Evolutionary conservation across 2,329 filamentous ascomycete species (phyloP).

Genomic region (Penicillium brasilianum): DNA sequence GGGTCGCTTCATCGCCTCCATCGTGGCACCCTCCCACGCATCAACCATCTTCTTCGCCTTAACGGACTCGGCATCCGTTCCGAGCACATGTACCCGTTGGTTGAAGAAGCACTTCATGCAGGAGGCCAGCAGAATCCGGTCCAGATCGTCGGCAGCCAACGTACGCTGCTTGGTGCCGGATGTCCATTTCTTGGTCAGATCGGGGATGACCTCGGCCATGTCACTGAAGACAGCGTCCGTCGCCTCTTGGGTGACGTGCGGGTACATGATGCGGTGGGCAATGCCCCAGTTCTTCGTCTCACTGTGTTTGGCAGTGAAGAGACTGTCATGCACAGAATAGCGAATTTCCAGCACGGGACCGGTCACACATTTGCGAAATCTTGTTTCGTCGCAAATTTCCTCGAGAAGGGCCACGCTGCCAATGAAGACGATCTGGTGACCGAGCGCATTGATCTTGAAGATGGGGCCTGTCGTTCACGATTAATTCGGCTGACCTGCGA

Average conservation of each 20-base stretch:
- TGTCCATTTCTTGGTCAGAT: slow-evolving; percentile 57
- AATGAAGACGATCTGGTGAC: slow-evolving; percentile 55
- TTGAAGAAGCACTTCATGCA: slow-evolving; percentile 56
- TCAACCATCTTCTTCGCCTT: slow-evolving; percentile 45
- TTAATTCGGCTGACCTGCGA: not conserved
- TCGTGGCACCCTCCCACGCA: slow-evolving; percentile 61
- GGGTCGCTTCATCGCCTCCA: slow-evolving; percentile 61
- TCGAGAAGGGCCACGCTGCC: slow-evolving; percentile 62
- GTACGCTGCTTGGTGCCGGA: slow-evolving; percentile 45
- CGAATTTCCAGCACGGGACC: slow-evolving; percentile 61
- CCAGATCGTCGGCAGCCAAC: slow-evolving; percentile 54
- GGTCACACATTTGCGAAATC: slow-evolving; percentile 62
- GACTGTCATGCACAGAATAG: slow-evolving; percentile 66
- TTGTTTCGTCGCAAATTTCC: slow-evolving; percentile 69
- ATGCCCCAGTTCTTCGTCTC: slow-evolving; percentile 65
- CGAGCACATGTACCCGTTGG: slow-evolving; percentile 54
- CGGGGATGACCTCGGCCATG: slow-evolving; percentile 53
- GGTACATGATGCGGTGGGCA: slow-evolving; percentile 56
- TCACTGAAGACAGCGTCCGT: slow-evolving; percentile 51
- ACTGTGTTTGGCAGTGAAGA: slow-evolving; percentile 64
- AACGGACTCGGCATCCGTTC: slow-evolving; percentile 50
- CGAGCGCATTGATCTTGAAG: slow-evolving; percentile 60
- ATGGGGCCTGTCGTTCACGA: slow-evolving; percentile 57
- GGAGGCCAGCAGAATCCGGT: slow-evolving; percentile 59
- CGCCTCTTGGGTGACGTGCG: slow-evolving; percentile 49